Evolutionary conservation across 2,329 filamentous ascomycete genomes (phyloP).

Genomic region (Fusarium sp.): DNA sequence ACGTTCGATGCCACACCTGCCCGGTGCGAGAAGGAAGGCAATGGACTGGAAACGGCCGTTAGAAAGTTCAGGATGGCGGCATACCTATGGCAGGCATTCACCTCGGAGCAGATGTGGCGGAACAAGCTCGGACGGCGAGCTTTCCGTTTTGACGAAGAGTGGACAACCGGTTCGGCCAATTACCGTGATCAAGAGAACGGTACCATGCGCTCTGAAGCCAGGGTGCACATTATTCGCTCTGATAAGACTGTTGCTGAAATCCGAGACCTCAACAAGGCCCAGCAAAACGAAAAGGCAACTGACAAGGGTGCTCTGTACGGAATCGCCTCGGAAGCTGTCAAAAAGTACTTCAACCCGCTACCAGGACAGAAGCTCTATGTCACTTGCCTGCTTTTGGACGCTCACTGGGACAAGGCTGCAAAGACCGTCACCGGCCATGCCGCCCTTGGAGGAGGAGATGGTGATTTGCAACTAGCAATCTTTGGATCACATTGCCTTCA

Average conservation of each 20-base stretch:
- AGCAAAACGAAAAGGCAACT: conserved; percentile 80
- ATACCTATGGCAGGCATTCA: conserved; percentile 97
- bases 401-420: conserved; percentile 84
- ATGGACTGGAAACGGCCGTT: conserved; percentile 83
- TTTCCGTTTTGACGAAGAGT: conserved; percentile 95
- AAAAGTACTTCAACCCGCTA: conserved; percentile 80
- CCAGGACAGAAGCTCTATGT: conserved; percentile 90
- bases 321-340: conserved; percentile 84
- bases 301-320: conserved; percentile 81
- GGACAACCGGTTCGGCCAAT: conserved; percentile 87
- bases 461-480: conserved; percentile 85
- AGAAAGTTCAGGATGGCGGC: conserved; percentile 95
- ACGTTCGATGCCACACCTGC: conserved; percentile 88
- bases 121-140: conserved; percentile 88
- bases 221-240: conserved; percentile 86
- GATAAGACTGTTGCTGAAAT: conserved; percentile 90
- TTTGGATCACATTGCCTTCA: conserved; percentile 95
- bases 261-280: conserved; percentile 81
- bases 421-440: conserved; percentile 85
- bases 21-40: conserved; percentile 83
- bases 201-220: conserved; percentile 90
- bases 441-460: conserved; percentile 81
- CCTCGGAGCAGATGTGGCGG: conserved; percentile 94
- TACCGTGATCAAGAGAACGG: conserved; percentile 79
- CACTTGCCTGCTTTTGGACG: conserved; percentile 87